phyloP scores from a whole-genome alignment of 306 rosid species.

The Prunus padus region DNA sequence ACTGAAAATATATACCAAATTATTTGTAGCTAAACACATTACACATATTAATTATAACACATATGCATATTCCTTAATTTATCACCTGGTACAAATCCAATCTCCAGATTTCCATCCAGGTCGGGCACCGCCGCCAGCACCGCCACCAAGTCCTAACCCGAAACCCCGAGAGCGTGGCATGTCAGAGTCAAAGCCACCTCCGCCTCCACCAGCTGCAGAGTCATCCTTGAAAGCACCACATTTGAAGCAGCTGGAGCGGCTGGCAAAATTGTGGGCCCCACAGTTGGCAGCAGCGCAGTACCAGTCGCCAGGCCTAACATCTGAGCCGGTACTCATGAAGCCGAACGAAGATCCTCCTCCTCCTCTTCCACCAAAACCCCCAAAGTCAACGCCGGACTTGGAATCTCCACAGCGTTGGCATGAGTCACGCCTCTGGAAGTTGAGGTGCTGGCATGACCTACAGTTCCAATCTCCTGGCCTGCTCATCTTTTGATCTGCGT shows the following conservation, averaged over 20 bases:
- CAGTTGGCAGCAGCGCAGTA: slow-evolving; percentile 72
- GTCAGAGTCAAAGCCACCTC: slow-evolving; percentile 36
- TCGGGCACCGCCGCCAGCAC: slow-evolving; percentile 35
- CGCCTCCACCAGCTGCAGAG: slow-evolving; percentile 33
- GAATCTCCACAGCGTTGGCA: slow-evolving; percentile 96
- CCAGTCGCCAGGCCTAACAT: slow-evolving; percentile 95
- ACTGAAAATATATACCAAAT: neutral
- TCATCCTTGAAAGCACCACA: slow-evolving; percentile 95
- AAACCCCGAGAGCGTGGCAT: slow-evolving; percentile 52
- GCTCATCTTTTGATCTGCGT: slow-evolving; percentile 58
- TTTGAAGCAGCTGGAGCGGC: slow-evolving; percentile 96
- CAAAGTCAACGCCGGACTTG: slow-evolving; percentile 48
- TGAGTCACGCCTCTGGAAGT: slow-evolving; percentile 91
- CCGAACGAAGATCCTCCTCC: slow-evolving; percentile 76
- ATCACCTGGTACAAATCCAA: slow-evolving; percentile 92
- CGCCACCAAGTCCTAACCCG: slow-evolving; percentile 21
- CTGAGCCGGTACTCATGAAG: slow-evolving; percentile 55
- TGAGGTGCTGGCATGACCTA: slow-evolving; percentile 92
- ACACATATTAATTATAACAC: too few species aligned
- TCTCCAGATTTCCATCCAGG: slow-evolving; percentile 99
- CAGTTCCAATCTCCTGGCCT: slow-evolving; percentile 99
- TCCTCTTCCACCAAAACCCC: slow-evolving; percentile 39
- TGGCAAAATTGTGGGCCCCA: slow-evolving; percentile 91
- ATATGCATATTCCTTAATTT: neutral
- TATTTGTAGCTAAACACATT: too few species aligned